phyloP scores from a whole-genome alignment of 805 yeast species.

The Saccharomycopsis sp. region DNA sequence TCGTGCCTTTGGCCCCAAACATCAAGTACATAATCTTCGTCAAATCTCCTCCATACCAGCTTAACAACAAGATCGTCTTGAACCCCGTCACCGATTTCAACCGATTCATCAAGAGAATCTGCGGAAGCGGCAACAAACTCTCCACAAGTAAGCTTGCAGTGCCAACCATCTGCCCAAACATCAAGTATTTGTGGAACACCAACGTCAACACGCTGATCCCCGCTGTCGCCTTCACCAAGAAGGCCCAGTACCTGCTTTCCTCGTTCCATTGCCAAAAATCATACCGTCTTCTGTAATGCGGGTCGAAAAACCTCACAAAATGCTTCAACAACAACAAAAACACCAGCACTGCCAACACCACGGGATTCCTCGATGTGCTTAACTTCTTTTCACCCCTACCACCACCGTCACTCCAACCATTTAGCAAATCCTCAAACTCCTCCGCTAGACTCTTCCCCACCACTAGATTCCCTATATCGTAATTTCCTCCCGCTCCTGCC shows the following conservation, averaged over 20 bases:
- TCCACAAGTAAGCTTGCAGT: slow-evolving; percentile 61
- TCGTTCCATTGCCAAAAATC: slow-evolving; percentile 84
- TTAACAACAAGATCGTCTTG: slow-evolving; percentile 59
- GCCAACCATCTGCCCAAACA: slow-evolving; percentile 47
- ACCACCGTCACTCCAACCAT: no score
- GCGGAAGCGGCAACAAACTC: slow-evolving; percentile 67
- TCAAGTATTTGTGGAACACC: slow-evolving; percentile 29
- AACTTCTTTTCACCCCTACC: background rate
- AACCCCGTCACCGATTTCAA: slow-evolving; percentile 68
- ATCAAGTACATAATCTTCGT: slow-evolving; percentile 65
- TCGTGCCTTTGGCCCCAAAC: slow-evolving; percentile 67
- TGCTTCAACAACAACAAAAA: slow-evolving; percentile 26
- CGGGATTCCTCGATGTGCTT: no score
- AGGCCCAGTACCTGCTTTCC: slow-evolving; percentile 51
- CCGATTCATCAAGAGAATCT: slow-evolving; percentile 59
- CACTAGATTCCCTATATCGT: background rate
- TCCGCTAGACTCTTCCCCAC: background rate
- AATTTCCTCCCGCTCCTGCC: no score
- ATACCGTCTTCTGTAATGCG: slow-evolving; percentile 53
- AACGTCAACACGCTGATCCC: slow-evolving; percentile 35
- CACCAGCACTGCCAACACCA: no score
- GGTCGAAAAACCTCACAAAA: slow-evolving; percentile 56
- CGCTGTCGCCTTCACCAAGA: slow-evolving; percentile 39
- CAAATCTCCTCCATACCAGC: slow-evolving; percentile 87
- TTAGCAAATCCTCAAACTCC: background rate